Evolutionary conservation across 352 stramenopile genomes (phyloP).

Genomic region (Phytophthora hibernalis): DNA sequence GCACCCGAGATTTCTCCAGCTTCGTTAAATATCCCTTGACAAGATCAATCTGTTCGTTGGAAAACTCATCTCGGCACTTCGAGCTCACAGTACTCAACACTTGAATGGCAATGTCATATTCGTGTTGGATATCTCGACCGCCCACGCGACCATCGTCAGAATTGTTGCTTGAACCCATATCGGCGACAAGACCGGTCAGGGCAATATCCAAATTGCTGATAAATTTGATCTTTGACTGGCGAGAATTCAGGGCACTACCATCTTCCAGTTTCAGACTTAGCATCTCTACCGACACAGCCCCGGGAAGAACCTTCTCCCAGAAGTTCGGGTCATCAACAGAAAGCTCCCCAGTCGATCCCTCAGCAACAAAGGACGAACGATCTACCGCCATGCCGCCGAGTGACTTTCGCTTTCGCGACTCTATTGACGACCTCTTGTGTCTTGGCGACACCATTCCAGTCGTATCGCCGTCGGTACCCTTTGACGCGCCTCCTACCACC

Average conservation of each 20-base stretch:
- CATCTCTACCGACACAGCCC: slow-evolving; percentile 88
- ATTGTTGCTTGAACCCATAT: slow-evolving; percentile 62
- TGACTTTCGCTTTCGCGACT: slow-evolving; percentile 73
- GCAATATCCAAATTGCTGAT: slow-evolving; percentile 89
- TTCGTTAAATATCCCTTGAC: slow-evolving; percentile 77
- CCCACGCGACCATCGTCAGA: slow-evolving; percentile 50
- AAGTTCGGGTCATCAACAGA: slow-evolving; percentile 97
- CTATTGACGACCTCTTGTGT: slow-evolving; percentile 52
- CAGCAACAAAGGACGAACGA: slow-evolving; percentile 92
- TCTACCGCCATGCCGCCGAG: slow-evolving; percentile 84
- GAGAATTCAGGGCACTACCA: slow-evolving; percentile 77
- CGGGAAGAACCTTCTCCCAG: slow-evolving; percentile 94
- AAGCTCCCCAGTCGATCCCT: slow-evolving; percentile 90
- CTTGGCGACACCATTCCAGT: slow-evolving; percentile 32
- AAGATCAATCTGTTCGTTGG: slow-evolving; percentile 81
- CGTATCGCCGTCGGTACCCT: slow-evolving; percentile 33
- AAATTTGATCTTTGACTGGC: slow-evolving; percentile 90
- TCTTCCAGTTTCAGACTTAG: slow-evolving; percentile 89
- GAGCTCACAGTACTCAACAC: slow-evolving; percentile 79
- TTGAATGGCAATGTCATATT: slow-evolving; percentile 89
- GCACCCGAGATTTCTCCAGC: slow-evolving; percentile 85
- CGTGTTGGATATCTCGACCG: slow-evolving; percentile 72
- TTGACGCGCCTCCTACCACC: slow-evolving; percentile 60
- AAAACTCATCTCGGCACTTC: slow-evolving; percentile 86
- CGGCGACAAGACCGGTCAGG: slow-evolving; percentile 67